These are phyloP conservation scores for Solanum pennellii DNA, from an alignment of 257 asterid species.

Conservation along the genomic window DNA sequence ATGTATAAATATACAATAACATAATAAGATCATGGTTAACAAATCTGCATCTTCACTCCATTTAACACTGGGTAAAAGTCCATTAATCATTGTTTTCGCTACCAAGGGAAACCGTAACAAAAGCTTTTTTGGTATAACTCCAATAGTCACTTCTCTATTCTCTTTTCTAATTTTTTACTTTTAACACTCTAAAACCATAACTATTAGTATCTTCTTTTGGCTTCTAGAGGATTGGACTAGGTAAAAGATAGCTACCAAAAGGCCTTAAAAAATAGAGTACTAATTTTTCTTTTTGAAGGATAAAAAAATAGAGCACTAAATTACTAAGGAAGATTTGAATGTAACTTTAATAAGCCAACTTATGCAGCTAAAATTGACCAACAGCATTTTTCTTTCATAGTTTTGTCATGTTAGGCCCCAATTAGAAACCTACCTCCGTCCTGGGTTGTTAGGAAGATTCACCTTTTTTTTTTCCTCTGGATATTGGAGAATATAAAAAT, in stretches of 20 bases:
- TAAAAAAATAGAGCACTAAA: neutral
- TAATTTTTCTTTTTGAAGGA: too few species aligned
- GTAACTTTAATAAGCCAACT: neutral
- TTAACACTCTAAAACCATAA: neutral
- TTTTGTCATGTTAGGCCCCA: neutral
- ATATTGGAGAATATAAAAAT: neutral
- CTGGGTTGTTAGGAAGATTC: neutral
- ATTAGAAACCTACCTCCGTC: neutral
- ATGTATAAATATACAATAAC: too few species aligned
- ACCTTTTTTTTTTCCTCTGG: neutral
- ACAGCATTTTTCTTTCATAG: neutral
- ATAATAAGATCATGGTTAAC: neutral
- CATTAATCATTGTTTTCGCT: neutral
- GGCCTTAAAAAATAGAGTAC: too few species aligned
- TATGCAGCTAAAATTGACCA: neutral
- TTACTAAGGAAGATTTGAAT: neutral
- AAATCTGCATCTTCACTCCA: neutral
- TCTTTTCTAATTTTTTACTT: neutral
- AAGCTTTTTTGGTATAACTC: neutral
- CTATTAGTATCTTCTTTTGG: neutral
- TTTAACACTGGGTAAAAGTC: neutral
- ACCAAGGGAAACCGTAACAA: neutral
- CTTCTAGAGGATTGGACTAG: neutral
- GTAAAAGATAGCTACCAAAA: neutral
- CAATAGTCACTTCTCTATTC: neutral